Evolutionary conservation across 164 flowering plant species (phyloP).

Genomic region (Piper longum): DNA sequence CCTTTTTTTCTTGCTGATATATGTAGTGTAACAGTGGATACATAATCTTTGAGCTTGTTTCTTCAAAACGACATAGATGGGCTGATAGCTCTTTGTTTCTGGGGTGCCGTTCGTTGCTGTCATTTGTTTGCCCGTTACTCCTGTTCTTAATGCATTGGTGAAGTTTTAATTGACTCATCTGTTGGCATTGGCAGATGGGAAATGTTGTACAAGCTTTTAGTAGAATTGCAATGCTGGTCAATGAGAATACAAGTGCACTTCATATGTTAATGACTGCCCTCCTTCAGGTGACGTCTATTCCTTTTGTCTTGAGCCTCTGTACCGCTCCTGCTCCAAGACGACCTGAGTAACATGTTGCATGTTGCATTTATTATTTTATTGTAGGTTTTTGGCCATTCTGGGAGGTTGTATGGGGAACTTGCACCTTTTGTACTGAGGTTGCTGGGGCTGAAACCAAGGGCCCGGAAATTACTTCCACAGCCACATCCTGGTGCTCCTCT

Average conservation of each 20-base stretch:
- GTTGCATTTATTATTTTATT: neutral
- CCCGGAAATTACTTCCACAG: slow-evolving; percentile 33
- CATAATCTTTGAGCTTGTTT: neutral
- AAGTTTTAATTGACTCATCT: neutral
- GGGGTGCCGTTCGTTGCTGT: neutral
- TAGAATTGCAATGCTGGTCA: slow-evolving; percentile 63
- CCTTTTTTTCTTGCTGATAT: neutral
- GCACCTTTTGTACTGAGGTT: slow-evolving; percentile 85
- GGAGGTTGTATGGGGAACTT: slow-evolving; percentile 76
- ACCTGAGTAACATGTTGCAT: neutral
- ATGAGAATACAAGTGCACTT: slow-evolving; percentile 92
- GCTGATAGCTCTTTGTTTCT: neutral
- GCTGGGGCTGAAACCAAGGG: slow-evolving; percentile 60
- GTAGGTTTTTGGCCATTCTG: slow-evolving; percentile 87
- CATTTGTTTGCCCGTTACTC: neutral
- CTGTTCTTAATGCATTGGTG: neutral
- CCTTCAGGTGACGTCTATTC: slow-evolving; percentile 47
- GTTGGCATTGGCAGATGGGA: slow-evolving; percentile 46
- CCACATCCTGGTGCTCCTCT: slow-evolving; percentile 33
- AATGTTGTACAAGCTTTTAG: slow-evolving; percentile 83
- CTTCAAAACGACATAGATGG: neutral
- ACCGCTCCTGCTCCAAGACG: neutral
- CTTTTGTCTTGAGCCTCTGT: neutral
- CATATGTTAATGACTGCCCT: slow-evolving; percentile 93
- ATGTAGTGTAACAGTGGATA: neutral